Percentiles rank a stretch among this genome's conserved stretches.
Conservation (phyloP, 495 filamentous ascomycete genomes). For the Aspergillus ellipticus region DNA sequence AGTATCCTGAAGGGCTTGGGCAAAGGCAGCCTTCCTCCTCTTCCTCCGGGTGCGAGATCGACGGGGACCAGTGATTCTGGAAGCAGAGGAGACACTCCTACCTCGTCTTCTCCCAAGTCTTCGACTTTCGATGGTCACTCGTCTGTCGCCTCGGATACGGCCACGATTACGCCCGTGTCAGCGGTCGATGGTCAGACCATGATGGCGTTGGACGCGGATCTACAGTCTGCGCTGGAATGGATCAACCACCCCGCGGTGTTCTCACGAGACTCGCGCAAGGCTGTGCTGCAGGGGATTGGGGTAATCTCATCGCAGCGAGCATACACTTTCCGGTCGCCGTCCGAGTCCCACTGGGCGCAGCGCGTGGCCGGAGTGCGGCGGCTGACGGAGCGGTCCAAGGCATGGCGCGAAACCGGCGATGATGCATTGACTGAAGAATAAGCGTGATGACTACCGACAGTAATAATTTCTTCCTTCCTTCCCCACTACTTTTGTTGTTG, state of each 20-base stretch:
- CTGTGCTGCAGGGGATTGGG: constrained; percentile 92
- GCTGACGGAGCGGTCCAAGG: constrained; percentile 72
- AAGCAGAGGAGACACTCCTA: constrained; percentile 35
- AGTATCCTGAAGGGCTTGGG: constrained; percentile 94
- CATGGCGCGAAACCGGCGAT: constrained; percentile 82
- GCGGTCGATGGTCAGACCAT: constrained; percentile 78
- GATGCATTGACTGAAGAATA: constrained; percentile 82
- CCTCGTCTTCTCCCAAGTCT: constrained; percentile 38
- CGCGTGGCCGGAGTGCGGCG: constrained; percentile 73
- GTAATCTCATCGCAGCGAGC: constrained; percentile 92
- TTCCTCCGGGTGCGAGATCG: constrained; percentile 55
- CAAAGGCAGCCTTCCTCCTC: constrained; percentile 91
- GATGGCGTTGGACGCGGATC: constrained; percentile 81
- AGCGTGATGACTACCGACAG: constrained; percentile 10
- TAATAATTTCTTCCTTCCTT: constrained; percentile 9
- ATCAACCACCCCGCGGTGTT: constrained; percentile 97
- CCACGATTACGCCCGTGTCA: constrained; percentile 61
- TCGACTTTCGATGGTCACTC: constrained; percentile 42
- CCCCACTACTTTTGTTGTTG: constrained; percentile 4
- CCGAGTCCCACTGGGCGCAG: constrained; percentile 81
- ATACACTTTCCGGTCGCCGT: constrained; percentile 86
- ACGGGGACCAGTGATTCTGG: constrained; percentile 34
- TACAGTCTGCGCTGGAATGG: constrained; percentile 96
- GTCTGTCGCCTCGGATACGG: constrained; percentile 41
- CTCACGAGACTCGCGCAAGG: constrained; percentile 89